Conservation (phyloP, 2,329 filamentous ascomycete genomes). For the Fusarium bulbicola region DNA sequence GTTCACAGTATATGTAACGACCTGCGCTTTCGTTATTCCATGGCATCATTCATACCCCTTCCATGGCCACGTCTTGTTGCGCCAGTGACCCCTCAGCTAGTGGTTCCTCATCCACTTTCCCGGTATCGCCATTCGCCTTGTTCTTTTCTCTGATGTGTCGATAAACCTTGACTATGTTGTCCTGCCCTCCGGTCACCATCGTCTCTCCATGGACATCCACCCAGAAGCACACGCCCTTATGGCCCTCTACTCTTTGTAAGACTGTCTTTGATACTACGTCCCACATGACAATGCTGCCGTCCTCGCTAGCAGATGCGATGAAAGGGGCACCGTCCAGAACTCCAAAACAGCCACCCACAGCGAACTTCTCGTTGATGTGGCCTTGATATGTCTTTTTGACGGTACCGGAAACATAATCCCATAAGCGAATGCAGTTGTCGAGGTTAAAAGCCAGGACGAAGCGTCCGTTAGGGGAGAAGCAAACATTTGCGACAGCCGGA, state of each 20-base stretch:
- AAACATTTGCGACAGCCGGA: conserved; percentile 85
- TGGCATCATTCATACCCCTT: conserved; percentile 33
- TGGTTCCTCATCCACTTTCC: conserved; percentile 55
- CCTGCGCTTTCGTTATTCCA: no score
- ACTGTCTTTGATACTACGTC: conserved; percentile 87
- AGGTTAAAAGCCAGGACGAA: conserved; percentile 92
- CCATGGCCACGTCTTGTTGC: conserved; percentile 53
- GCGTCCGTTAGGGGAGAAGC: conserved; percentile 93
- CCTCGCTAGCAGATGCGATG: conserved; percentile 85
- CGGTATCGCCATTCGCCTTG: conserved; percentile 29
- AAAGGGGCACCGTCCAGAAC: conserved; percentile 63
- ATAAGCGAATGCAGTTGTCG: conserved; percentile 88
- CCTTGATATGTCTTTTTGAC: conserved; percentile 98
- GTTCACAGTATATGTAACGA: no score
- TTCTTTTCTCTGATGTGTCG: conserved; percentile 42
- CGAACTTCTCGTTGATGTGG: conserved; percentile 84
- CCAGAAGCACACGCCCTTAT: conserved; percentile 70
- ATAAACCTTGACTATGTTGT: conserved; percentile 62
- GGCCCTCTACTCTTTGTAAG: conserved; percentile 70
- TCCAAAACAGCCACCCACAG: conserved; percentile 86
- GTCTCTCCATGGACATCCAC: conserved; percentile 67
- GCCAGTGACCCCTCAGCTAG: conserved; percentile 60
- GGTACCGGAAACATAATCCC: conserved; percentile 92
- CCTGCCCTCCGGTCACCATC: conserved; percentile 67
- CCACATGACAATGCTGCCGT: conserved; percentile 87